Conservation (phyloP, 768 basidiomycete species). For the Boletus pseudo-olivaceus region DNA sequence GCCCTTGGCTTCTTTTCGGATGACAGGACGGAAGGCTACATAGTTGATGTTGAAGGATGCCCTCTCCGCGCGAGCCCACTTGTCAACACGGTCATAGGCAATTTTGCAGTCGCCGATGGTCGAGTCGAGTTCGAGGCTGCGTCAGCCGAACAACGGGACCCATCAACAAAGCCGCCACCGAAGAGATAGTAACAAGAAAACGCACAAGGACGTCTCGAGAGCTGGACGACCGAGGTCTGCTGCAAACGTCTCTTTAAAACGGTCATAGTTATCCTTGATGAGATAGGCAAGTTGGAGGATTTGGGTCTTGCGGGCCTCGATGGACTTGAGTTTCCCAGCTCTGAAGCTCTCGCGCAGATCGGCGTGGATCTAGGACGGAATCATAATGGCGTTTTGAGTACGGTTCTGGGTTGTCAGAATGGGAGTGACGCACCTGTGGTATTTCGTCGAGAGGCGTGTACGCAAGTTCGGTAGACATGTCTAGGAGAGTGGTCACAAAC, state of each 20-base stretch:
- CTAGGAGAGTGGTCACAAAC: background rate
- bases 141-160: background rate
- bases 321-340: conserved; percentile 60
- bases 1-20: conserved; percentile 77
- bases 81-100: conserved; percentile 61
- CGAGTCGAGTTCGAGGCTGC: conserved; percentile 59
- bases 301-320: conserved; percentile 71
- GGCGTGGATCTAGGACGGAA: conserved; percentile 46
- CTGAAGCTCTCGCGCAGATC: conserved; percentile 56
- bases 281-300: conserved; percentile 72
- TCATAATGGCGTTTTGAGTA: background rate
- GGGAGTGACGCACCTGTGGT: conserved; percentile 35
- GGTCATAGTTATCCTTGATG: conserved; percentile 65
- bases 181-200: conserved; percentile 16
- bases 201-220: conserved; percentile 55
- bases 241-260: conserved; percentile 54
- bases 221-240: conserved; percentile 62
- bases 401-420: background rate
- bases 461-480: conserved; percentile 31
- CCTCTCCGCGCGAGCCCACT: conserved; percentile 68
- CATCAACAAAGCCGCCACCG: background rate
- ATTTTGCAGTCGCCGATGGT: conserved; percentile 52
- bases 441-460: conserved; percentile 57
- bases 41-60: conserved; percentile 55
- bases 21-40: conserved; percentile 55